phyloP scores from a whole-genome alignment of 2,329 filamentous ascomycete species.

The Fusarium denticulatum region DNA sequence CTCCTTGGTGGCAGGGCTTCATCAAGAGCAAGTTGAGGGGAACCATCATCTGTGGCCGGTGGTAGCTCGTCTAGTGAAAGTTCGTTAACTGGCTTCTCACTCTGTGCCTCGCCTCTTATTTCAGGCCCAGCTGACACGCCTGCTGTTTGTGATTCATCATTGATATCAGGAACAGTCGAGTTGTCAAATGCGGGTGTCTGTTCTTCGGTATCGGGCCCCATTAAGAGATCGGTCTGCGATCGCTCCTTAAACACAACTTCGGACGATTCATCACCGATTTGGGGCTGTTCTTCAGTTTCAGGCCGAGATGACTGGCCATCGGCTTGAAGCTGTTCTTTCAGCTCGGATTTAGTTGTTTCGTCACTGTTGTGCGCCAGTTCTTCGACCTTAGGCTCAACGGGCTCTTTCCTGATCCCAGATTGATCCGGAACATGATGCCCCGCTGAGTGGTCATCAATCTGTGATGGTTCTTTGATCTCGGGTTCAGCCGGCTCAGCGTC shows the following conservation, averaged over 20 bases:
- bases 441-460: background rate
- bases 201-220: background rate
- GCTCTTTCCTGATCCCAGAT: background rate
- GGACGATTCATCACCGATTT: background rate
- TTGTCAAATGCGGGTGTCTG: background rate
- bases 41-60: background rate
- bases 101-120: background rate
- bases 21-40: background rate
- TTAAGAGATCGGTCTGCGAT: background rate
- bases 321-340: background rate
- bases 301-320: background rate
- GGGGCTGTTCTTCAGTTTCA: background rate
- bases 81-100: background rate
- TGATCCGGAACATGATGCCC: background rate
- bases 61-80: background rate
- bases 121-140: background rate
- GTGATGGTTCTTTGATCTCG: background rate
- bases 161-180: background rate
- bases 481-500: background rate
- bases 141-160: background rate
- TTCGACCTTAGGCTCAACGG: background rate
- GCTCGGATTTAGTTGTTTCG: background rate
- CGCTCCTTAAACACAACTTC: background rate
- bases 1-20: conserved; percentile 44
- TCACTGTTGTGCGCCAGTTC: background rate